Evolutionary conservation across 768 basidiomycete genomes (phyloP).

Genomic region (Suillus luteus): DNA sequence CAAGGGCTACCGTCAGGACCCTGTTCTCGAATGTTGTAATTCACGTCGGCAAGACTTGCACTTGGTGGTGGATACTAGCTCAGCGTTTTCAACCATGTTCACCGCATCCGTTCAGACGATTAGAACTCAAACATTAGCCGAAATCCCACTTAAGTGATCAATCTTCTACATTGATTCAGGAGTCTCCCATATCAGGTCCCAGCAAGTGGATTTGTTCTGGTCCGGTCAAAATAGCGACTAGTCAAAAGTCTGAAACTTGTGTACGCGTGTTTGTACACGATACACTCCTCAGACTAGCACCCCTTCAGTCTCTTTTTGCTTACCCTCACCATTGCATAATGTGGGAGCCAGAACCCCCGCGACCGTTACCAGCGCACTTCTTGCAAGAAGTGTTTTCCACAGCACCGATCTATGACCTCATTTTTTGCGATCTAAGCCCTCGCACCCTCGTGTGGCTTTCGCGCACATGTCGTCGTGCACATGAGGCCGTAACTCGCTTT

Average conservation of each 20-base stretch:
- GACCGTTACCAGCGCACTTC: background rate
- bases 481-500: conserved; percentile 24
- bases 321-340: background rate
- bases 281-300: background rate
- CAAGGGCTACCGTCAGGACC: conserved; percentile 81
- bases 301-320: background rate
- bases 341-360: background rate
- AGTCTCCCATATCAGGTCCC: conserved; percentile 7
- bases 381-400: conserved; percentile 13
- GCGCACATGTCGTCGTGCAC: conserved; percentile 23
- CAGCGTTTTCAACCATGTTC: conserved; percentile 93
- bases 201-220: background rate
- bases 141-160: conserved; percentile 67
- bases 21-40: conserved; percentile 65
- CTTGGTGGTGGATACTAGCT: conserved; percentile 60
- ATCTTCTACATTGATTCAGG: conserved; percentile 81
- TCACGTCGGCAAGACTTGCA: conserved; percentile 44
- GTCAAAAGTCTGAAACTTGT: background rate
- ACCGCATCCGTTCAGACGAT: conserved; percentile 59
- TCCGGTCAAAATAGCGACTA: no score
- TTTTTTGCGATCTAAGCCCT: conserved; percentile 26
- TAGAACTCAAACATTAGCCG: background rate
- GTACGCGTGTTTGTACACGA: background rate
- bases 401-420: conserved; percentile 24
- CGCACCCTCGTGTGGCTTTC: conserved; percentile 27